Base-by-base conservation (phyloP, 495 filamentous ascomycete genomes). In the Acidiella bohemica region DNA sequence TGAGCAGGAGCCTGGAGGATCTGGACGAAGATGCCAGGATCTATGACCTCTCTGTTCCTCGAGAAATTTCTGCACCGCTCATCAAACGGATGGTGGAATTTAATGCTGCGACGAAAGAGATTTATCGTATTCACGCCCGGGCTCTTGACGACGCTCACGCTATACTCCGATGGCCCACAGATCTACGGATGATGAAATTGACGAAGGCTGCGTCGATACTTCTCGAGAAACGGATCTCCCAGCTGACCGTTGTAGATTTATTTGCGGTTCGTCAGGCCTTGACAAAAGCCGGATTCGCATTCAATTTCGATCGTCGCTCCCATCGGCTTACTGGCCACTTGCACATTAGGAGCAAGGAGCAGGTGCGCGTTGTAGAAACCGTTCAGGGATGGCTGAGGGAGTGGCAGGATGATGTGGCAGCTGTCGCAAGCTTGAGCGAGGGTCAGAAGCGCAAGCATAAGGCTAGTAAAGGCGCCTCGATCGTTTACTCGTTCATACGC, bases 211-310 rank as follows among this genome's bases (percentile, higher is more conserved):
- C 47, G 0, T 46, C 38, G 7, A 46, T 26, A 14, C 22, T 51
- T n/a, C 39, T 51, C 3, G 16, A 27, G 5, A 31, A 21, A 13
- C 37, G 42, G 11, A 32, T 32, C 4, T 32, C 39, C 11, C 26
- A 42, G 28, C 32, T 51, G 16, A 28, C 47, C 12, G 26, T 29
- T 7, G 33, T 43, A 1, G 69, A 67, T 3, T 55, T 85, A 0
- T 83, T 80, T 56, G 75, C 80, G 1, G 72, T 88, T 5, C 80
- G 84, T 44, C 72, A 67, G 35, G 63, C 73, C 13, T 50, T 83
- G 11, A 54, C 69, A 3, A 60, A 66, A n/a, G 66, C 70, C 26
- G 73, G 77, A 11, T 59, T 67, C 33, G 65, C 62, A 27, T 71
- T 75, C 59, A 30, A 40, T 53, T 31, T 68, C 57, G 52, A 63